Conservation (phyloP, 371 early-diverging fungal species). For the Haplosporangium sp. region DNA sequence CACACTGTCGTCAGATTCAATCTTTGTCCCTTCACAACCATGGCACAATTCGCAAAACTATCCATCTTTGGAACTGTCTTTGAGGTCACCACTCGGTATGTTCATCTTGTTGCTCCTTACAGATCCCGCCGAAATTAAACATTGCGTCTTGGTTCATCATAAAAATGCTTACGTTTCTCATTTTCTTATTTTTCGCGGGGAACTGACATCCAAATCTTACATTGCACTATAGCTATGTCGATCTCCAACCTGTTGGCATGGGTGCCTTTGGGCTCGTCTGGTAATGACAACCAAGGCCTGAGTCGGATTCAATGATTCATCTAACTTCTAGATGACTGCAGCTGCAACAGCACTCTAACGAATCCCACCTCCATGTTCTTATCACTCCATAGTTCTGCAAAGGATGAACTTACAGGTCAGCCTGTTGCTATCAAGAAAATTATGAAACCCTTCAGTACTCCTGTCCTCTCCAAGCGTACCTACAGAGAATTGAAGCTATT, state of each 20-base stretch:
- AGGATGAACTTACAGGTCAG: constrained; percentile 82
- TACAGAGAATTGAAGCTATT: constrained; percentile 94
- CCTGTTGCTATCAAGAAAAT: constrained; percentile 97
- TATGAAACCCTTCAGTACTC: constrained; percentile 91
- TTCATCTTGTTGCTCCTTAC: neutral
- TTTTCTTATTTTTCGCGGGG: too few species aligned
- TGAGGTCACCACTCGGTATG: constrained; percentile 89
- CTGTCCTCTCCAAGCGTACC: constrained; percentile 93
- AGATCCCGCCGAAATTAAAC: too few species aligned
- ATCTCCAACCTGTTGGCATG: constrained; percentile 96
- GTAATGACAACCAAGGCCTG: constrained; percentile 59
- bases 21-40: constrained; percentile 25
- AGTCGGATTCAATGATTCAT: too few species aligned
- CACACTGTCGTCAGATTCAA: too few species aligned
- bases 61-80: constrained; percentile 94
- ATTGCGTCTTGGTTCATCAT: too few species aligned
- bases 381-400: constrained; percentile 77
- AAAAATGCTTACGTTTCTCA: too few species aligned
- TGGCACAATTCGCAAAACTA: constrained; percentile 87
- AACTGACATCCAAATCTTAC: neutral
- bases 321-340: too few species aligned
- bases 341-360: too few species aligned
- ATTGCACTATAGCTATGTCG: constrained; percentile 74
- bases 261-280: constrained; percentile 97
- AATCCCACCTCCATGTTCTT: neutral